Evolutionary conservation across 148 eudicot genomes (phyloP), one percentile per base, ranked within the genome.

Genomic region (Fagopyrum esculentum): DNA sequence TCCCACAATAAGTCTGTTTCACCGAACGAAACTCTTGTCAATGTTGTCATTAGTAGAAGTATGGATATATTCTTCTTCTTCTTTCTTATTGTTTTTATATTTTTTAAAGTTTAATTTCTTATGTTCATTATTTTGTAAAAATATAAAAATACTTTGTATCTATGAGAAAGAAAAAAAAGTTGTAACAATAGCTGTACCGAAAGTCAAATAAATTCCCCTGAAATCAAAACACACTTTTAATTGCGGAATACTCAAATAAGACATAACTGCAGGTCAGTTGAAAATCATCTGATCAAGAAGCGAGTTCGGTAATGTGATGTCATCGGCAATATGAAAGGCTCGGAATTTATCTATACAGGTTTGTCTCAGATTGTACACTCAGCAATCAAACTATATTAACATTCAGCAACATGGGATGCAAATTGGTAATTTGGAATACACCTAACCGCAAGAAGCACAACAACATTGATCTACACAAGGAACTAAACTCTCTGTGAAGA

Each of bases 271-370:
- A 63, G 40, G 13, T 60, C 66, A 26, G 9, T 7, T 2, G 9
- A 12, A 66, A 40, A 66, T 66, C 47, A 66, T 12, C 64, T 66
- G 46, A 40, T 13, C 17, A 10, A 63, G 43, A 63, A 63, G 69
- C 44, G 30, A 63, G 26, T 30, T 63, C 12, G 6, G 6, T 35
- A 66, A 40, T 43, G 46, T 15, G 71, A 66, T 6, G 71, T 46
- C 71, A 66, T 66, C 71, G 17, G 71, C 47, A 9, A 35, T 66
- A 66, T 9, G 12, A 66, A 40, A 66, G 9, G 5, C 71, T 63
- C 45, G 16, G 46, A 19, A 66, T 66, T 46, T 66, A 66, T 66
- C 71, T 66, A 66, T 66, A 66, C 71, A 66, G 71, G 71, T 13
- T 40, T 46, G 30, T 30, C 43, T 30, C 16, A 63, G 69, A 6